A percentile compares a stretch with the other conserved stretches of the same genome.
phyloP scores from a whole-genome alignment of 495 filamentous ascomycete species.

The Chaetomium cochliodes region DNA sequence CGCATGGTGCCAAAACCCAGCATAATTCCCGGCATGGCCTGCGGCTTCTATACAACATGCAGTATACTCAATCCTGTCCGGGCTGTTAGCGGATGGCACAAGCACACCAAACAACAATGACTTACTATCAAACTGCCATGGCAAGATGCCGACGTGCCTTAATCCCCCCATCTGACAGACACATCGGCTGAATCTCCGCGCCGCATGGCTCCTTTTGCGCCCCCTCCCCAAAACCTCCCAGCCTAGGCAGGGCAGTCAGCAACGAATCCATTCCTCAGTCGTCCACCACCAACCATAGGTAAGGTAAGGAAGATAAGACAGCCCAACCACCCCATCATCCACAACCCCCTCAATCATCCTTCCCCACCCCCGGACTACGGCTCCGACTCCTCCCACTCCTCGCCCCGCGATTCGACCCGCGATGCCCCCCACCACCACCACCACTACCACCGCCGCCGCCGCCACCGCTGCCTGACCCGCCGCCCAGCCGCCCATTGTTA shows the following conservation, averaged over 20 bases:
- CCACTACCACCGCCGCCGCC: conserved; percentile 47
- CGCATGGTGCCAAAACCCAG: too few species aligned
- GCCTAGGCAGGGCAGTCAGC: background rate
- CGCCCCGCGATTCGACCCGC: conserved; percentile 32
- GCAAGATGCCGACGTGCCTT: conserved; percentile 29
- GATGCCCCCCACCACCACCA: too few species aligned
- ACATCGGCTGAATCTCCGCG: conserved; percentile 21
- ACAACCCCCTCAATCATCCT: conserved; percentile 27
- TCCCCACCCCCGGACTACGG: conserved; percentile 39
- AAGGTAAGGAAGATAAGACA: too few species aligned
- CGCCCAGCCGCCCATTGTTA: conserved; percentile 30
- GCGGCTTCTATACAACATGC: too few species aligned
- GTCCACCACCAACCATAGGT: background rate
- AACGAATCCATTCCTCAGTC: background rate
- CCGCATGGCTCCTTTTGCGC: background rate
- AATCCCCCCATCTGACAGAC: conserved; percentile 8
- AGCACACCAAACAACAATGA: background rate
- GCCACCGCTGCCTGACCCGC: conserved; percentile 48
- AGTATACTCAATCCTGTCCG: background rate
- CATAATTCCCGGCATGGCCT: too few species aligned
- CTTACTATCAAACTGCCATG: conserved; percentile 15
- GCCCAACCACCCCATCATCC: background rate
- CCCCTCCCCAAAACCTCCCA: background rate
- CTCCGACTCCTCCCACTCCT: conserved; percentile 50
- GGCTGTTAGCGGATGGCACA: background rate